Evolutionary conservation across 225 moss, liverwort and hornwort species (phyloP).

Genomic region (Bryoerythrophyllum caledonicum): DNA sequence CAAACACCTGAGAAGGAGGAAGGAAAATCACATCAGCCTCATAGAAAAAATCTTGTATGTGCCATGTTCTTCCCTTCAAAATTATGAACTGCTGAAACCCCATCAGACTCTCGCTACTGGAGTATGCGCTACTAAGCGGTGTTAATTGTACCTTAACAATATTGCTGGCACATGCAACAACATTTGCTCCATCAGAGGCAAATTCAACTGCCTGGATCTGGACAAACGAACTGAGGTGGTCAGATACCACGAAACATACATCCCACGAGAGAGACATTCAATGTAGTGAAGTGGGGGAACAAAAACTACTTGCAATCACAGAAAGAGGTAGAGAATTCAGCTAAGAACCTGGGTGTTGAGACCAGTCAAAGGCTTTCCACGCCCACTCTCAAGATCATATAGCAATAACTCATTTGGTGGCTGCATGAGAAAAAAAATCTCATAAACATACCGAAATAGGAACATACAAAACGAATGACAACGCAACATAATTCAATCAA

Average conservation of each 20-base stretch:
- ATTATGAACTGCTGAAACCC: background rate
- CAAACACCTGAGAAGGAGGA: conserved; percentile 60
- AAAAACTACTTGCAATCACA: conserved; percentile 1
- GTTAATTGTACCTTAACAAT: conserved; percentile 65
- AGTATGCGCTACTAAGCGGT: background rate
- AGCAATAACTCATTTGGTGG: conserved; percentile 90
- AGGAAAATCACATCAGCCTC: conserved; percentile 14
- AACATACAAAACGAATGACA: background rate
- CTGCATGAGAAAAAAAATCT: conserved; percentile 35
- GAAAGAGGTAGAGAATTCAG: background rate
- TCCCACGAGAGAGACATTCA: conserved; percentile 1
- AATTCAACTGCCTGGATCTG: conserved; percentile 97
- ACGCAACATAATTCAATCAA: conserved; percentile 9
- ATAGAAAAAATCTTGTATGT: background rate
- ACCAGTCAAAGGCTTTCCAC: conserved; percentile 77
- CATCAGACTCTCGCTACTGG: background rate
- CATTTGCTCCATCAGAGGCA: conserved; percentile 71
- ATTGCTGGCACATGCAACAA: conserved; percentile 86
- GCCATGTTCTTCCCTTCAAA: background rate
- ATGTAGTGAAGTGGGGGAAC: background rate
- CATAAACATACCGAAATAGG: background rate
- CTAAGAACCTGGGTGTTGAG: conserved; percentile 76
- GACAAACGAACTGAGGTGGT: background rate
- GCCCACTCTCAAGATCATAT: conserved; percentile 82
- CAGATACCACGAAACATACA: background rate